A percentile compares a stretch with the other conserved stretches of the same genome.
Evolutionary conservation across 169 alveolate genomes (phyloP).

Genomic region (Ichthyophthirius multifiliis): DNA sequence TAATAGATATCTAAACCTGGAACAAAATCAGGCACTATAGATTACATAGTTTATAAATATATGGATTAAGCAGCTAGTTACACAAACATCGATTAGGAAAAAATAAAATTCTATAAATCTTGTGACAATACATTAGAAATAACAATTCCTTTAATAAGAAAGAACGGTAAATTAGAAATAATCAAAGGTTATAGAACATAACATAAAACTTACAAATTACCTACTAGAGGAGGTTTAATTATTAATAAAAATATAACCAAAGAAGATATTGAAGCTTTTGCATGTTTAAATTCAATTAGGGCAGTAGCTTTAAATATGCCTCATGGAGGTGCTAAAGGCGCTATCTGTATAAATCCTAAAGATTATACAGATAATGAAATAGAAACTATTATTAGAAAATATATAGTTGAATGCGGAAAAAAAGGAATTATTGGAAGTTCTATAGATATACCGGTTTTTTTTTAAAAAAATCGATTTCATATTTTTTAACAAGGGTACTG

Average conservation of each 20-base stretch:
- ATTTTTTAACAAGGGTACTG: slow-evolving; percentile 32
- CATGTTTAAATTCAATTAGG: slow-evolving; percentile 51
- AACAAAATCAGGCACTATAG: too few species aligned
- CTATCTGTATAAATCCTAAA: slow-evolving; percentile 68
- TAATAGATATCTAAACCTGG: too few species aligned
- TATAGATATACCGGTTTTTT: slow-evolving; percentile 21
- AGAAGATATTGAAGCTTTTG: background rate
- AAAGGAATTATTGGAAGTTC: slow-evolving; percentile 47
- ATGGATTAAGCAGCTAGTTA: background rate
- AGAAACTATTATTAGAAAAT: slow-evolving; percentile 37
- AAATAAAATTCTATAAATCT: slow-evolving; percentile 13
- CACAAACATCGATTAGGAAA: background rate
- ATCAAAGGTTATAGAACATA: slow-evolving; percentile 43
- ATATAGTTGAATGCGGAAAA: slow-evolving; percentile 46
- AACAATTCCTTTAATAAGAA: slow-evolving; percentile 39
- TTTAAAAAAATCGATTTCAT: too few species aligned
- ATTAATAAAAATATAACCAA: background rate
- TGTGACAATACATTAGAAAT: slow-evolving; percentile 44
- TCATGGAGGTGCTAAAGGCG: slow-evolving; percentile 85
- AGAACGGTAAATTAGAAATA: slow-evolving; percentile 32
- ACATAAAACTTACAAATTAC: slow-evolving; percentile 36
- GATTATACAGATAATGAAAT: slow-evolving; percentile 42
- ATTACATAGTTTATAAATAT: background rate
- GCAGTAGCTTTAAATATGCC: slow-evolving; percentile 64
- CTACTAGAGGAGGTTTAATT: slow-evolving; percentile 39